Base-by-base conservation (phyloP, 345 rosid genomes). In the Clausena lansium region DNA sequence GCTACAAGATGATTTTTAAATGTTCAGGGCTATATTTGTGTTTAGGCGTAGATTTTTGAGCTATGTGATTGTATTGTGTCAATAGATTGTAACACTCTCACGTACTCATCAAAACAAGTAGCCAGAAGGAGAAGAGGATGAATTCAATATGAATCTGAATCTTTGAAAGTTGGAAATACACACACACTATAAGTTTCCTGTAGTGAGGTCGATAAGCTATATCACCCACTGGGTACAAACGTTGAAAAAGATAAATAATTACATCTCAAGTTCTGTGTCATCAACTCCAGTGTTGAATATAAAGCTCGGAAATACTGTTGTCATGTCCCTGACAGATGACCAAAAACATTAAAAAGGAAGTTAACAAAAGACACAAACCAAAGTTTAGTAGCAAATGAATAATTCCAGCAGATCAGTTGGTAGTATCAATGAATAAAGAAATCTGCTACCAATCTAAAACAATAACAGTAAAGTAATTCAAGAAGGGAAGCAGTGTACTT, bases 291-390 rank as follows among this genome's bases (percentile, higher is more conserved):
- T 84, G 76, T 90, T 89, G 84, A 90, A 90, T 54, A 89, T 87
- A 61, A 90, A 90, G 78, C 92, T 90, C 17, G 92, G 94, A 80
- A 88, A 90, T 55, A 86, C 82, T 25, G 91, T 85, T 9, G 94
- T 82, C 25, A 87, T 82, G 69, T 86, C 85, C 86, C 94, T 88
- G 79, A 52, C 24, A 76, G 30, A 33, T 75, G 30, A 47, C 6
- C 19, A 47, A 25, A 33, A 39, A 7, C 7, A 35, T 5, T 0
- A 64, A 5, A 1, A 50, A 60, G 15, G 50, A 3, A n/a, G 7
- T 25, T 2, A 39, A 36, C 4, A 14, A 32, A 9, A 32, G 6
- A 9, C 14, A 3, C 27, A 17, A 36, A 36, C 52, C n/a, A 36
- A 67, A 10, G 22, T 38, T 35, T 36, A n/a, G 14, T 38, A 22